Evolutionary conservation across 2,329 filamentous ascomycete genomes (phyloP).

Genomic region (Hypoxylon sp.): DNA sequence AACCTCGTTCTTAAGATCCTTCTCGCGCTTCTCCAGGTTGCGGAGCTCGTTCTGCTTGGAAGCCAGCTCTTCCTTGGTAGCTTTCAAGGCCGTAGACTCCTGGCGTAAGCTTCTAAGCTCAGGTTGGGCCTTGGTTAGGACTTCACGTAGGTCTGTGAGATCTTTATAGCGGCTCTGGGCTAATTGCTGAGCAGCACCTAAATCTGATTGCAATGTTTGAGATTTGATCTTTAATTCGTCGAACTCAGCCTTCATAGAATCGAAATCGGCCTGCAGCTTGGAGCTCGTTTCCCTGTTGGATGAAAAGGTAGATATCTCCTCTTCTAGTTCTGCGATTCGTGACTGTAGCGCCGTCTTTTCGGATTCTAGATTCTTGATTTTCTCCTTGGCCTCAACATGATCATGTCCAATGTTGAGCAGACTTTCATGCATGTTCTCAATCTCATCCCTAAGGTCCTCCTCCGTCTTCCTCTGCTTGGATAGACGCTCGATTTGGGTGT

Average conservation of each 20-base stretch:
- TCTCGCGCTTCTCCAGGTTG: slow-evolving; percentile 84
- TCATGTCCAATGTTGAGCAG: slow-evolving; percentile 84
- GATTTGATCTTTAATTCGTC: slow-evolving; percentile 80
- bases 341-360: slow-evolving; percentile 78
- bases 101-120: slow-evolving; percentile 84
- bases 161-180: slow-evolving; percentile 92
- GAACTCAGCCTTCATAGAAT: slow-evolving; percentile 66
- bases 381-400: slow-evolving; percentile 86
- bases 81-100: slow-evolving; percentile 82
- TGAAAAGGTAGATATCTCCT: slow-evolving; percentile 69
- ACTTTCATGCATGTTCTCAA: slow-evolving; percentile 86
- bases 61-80: slow-evolving; percentile 80
- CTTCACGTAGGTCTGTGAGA: slow-evolving; percentile 81
- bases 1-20: slow-evolving; percentile 83
- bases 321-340: slow-evolving; percentile 77
- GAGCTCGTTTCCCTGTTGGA: slow-evolving; percentile 62
- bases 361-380: slow-evolving; percentile 76
- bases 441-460: slow-evolving; percentile 85
- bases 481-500: slow-evolving; percentile 79
- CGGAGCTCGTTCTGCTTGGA: slow-evolving; percentile 73
- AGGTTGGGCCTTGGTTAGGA: slow-evolving; percentile 87
- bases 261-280: slow-evolving; percentile 74
- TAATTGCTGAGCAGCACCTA: slow-evolving; percentile 87
- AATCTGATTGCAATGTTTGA: slow-evolving; percentile 81
- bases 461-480: slow-evolving; percentile 80